Conservation (phyloP, 1,284 basidiomycete genomes). For the Puccinia coronata region DNA sequence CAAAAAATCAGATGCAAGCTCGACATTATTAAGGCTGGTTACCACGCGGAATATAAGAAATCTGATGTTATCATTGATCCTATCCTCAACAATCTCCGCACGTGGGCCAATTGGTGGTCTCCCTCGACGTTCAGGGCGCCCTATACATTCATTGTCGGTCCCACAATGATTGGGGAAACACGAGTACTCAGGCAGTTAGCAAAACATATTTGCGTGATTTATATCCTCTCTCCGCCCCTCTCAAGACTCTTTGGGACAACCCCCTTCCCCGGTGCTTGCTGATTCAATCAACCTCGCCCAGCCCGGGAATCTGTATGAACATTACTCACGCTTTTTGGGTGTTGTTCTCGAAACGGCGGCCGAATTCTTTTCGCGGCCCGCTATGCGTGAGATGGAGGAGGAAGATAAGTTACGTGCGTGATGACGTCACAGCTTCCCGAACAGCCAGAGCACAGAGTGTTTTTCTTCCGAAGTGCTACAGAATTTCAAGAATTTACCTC, state of each 20-base stretch:
- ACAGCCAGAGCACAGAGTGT: no score
- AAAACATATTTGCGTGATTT: not conserved
- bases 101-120: not conserved
- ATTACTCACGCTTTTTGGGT: not conserved
- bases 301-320: not conserved
- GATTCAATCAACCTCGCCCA: not conserved
- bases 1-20: not conserved
- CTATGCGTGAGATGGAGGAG: no score
- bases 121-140: not conserved
- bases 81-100: not conserved
- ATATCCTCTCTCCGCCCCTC: constrained; percentile 5
- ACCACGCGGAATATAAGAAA: not conserved
- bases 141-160: not conserved
- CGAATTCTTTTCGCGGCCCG: no score
- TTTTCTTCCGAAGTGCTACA: no score
- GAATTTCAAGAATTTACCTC: no score
- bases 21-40: not conserved
- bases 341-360: not conserved
- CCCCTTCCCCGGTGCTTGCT: not conserved
- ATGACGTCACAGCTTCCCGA: no score
- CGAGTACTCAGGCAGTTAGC: not conserved
- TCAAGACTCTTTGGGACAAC: not conserved
- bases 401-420: no score
- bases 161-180: constrained; percentile 3
- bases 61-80: not conserved